Conservation (phyloP, 768 basidiomycete species). For the Tricholoma sp. region DNA sequence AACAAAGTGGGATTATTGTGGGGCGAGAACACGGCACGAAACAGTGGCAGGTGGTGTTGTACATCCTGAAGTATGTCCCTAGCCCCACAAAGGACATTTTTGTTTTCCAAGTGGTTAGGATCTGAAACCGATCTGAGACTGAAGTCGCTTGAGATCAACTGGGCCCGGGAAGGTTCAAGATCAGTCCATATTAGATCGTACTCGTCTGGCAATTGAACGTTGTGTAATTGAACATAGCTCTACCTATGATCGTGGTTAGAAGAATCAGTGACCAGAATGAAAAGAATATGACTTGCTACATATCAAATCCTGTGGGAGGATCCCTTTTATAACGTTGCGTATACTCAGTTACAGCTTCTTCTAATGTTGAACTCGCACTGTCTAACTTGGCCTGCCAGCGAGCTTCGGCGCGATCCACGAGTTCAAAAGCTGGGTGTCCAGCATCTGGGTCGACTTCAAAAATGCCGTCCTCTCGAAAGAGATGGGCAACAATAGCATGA, state of each 20-base stretch:
- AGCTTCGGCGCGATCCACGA: conserved; percentile 24
- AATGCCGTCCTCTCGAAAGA: neutral
- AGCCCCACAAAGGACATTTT: conserved; percentile 15
- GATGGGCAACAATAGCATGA: neutral
- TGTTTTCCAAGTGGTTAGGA: conserved; percentile 10
- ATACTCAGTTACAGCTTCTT: neutral
- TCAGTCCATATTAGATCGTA: conserved; percentile 46
- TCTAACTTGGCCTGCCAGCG: neutral
- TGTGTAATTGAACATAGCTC: conserved; percentile 51
- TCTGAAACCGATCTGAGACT: conserved; percentile 9
- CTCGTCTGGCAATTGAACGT: conserved; percentile 30
- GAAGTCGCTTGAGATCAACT: conserved; percentile 19
- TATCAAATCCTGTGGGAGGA: neutral
- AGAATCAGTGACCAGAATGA: neutral
- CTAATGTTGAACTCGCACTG: neutral
- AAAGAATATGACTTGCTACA: neutral
- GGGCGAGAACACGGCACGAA: conserved; percentile 32
- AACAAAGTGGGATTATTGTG: conserved; percentile 27
- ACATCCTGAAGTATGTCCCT: conserved; percentile 23
- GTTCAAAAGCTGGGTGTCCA: neutral
- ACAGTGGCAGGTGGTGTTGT: conserved; percentile 27
- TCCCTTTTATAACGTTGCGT: neutral
- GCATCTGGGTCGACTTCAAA: neutral
- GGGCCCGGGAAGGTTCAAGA: conserved; percentile 42
- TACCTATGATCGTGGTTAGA: conserved; percentile 24